Conservation (phyloP, 495 filamentous ascomycete genomes). For the Penicillium verhagenii region DNA sequence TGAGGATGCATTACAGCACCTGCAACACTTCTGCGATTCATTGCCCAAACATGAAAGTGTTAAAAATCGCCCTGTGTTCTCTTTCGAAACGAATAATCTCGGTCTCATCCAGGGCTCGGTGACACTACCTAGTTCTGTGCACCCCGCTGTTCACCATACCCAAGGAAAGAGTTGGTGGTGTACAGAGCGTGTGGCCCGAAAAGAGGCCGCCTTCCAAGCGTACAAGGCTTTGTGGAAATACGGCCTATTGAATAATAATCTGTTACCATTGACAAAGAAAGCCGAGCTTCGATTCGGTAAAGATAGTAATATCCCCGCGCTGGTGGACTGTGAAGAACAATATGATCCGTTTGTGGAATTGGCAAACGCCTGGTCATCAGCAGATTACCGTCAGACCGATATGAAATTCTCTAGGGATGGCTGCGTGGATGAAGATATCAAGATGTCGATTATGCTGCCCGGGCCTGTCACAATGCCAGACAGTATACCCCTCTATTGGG, state of each 20-base stretch:
- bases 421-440: slow-evolving; percentile 24
- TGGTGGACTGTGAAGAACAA: slow-evolving; percentile 52
- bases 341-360: slow-evolving; percentile 66
- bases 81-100: slow-evolving; percentile 32
- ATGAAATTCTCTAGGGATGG: slow-evolving; percentile 32
- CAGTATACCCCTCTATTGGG: slow-evolving; percentile 51
- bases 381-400: slow-evolving; percentile 31
- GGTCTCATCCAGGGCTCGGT: slow-evolving; percentile 42
- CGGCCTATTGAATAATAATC: slow-evolving; percentile 73
- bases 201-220: slow-evolving; percentile 82
- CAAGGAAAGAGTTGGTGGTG: slow-evolving; percentile 57
- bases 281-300: slow-evolving; percentile 19
- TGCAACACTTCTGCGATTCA: slow-evolving; percentile 77
- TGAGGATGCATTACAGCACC: slow-evolving; percentile 68
- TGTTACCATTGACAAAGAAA: slow-evolving; percentile 58
- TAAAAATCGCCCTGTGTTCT: slow-evolving; percentile 50
- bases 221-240: slow-evolving; percentile 68
- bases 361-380: slow-evolving; percentile 52
- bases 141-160: slow-evolving; percentile 57
- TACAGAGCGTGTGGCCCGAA: slow-evolving; percentile 72
- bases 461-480: slow-evolving; percentile 37
- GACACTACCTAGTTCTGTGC: slow-evolving; percentile 68
- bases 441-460: slow-evolving; percentile 49
- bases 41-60: slow-evolving; percentile 57
- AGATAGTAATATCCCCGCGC: slow-evolving; percentile 10